phyloP scores from a whole-genome alignment of 305 asterid genomes.

The Fraxinus angustifolia region DNA sequence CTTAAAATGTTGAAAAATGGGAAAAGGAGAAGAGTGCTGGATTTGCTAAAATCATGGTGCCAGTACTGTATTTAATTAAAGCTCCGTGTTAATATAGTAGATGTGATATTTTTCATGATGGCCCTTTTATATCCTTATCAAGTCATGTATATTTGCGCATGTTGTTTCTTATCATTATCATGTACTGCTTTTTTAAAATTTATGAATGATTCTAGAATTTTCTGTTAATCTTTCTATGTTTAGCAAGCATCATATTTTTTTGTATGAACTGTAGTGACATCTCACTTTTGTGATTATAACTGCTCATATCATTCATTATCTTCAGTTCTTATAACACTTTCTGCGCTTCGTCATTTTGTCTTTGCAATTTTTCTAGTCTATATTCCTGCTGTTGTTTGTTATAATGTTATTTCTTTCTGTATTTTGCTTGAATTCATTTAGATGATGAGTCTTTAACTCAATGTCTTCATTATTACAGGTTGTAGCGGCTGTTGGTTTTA shows the following conservation, averaged over 20 bases:
- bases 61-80: neutral
- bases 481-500: conserved; percentile 15
- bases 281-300: neutral
- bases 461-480: conserved; percentile 13
- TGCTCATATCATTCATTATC: neutral
- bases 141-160: neutral
- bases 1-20: neutral
- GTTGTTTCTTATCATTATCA: neutral
- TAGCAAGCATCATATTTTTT: neutral
- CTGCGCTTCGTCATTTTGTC: neutral
- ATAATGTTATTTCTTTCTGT: neutral
- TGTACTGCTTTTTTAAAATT: neutral
- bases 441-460: neutral
- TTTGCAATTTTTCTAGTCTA: neutral
- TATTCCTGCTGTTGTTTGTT: neutral
- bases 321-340: neutral
- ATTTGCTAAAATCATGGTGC: neutral
- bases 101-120: neutral
- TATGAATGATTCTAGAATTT: neutral
- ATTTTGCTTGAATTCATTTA: neutral
- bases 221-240: neutral
- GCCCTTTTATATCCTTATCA: neutral
- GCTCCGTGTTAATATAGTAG: neutral
- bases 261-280: neutral
- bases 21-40: neutral